These are phyloP conservation scores for Saprolegnia parasitica DNA, from an alignment of 352 stramenopile species.

Conservation along the genomic window DNA sequence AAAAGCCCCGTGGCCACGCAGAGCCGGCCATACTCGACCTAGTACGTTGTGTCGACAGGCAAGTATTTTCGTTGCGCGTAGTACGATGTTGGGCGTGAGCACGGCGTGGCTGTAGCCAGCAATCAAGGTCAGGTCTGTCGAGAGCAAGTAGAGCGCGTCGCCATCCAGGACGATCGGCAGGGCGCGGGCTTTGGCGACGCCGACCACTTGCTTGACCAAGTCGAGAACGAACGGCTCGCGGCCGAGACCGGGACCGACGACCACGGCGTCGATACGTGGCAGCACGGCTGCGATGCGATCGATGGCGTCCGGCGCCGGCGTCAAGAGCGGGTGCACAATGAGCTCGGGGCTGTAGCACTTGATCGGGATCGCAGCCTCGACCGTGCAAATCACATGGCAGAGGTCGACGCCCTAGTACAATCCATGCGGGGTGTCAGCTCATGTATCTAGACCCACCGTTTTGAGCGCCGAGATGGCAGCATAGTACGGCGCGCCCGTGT, in stretches of 20 bases:
- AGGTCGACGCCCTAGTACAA: conserved; percentile 88
- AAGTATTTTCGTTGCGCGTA: conserved; percentile 24
- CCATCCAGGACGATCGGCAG: conserved; percentile 94
- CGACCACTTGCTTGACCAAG: conserved; percentile 66
- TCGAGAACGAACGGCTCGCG: conserved; percentile 84
- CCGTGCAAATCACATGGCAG: conserved; percentile 92
- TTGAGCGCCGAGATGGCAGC: conserved; percentile 91
- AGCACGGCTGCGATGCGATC: conserved; percentile 48
- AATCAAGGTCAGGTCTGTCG: conserved; percentile 57
- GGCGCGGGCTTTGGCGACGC: conserved; percentile 47
- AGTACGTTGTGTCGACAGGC: not conserved
- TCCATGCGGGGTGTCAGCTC: not conserved
- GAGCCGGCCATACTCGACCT: conserved; percentile 84
- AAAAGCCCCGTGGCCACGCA: conserved; percentile 50
- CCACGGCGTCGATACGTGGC: conserved; percentile 58
- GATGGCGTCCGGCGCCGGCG: conserved; percentile 40
- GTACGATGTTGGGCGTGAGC: conserved; percentile 92
- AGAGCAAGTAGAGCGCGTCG: conserved; percentile 90
- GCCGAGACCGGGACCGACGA: conserved; percentile 93
- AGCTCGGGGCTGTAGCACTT: conserved; percentile 97
- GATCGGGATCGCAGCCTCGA: conserved; percentile 92
- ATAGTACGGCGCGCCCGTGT: conserved; percentile 97
- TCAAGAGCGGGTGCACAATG: conserved; percentile 88
- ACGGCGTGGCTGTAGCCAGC: conserved; percentile 70
- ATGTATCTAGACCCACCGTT: conserved; percentile 38